Conservation (phyloP, 2,329 filamentous ascomycete species). For the Trichoderma koningiopsis region DNA sequence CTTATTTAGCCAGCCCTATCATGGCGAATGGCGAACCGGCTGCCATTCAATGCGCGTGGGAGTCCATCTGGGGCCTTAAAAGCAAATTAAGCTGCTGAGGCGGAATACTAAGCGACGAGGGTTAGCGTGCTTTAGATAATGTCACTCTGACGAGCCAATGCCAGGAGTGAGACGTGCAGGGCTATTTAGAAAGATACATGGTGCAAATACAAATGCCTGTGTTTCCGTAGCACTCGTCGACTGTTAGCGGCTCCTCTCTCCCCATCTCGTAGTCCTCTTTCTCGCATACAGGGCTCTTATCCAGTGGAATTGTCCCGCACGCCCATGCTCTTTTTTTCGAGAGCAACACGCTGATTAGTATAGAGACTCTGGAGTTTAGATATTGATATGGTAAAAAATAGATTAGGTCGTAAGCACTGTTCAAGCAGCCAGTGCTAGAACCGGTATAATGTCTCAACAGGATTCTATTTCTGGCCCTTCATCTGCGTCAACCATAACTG, state of each 20-base stretch:
- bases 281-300: neutral
- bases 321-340: neutral
- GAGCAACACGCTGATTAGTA: neutral
- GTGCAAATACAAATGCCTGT: neutral
- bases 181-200: neutral
- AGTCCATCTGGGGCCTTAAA: neutral
- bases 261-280: neutral
- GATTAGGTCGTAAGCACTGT: neutral
- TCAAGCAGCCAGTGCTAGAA: neutral
- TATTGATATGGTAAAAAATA: neutral
- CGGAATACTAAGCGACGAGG: neutral
- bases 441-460: neutral
- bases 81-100: slow-evolving; percentile 21
- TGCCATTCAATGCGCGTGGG: neutral
- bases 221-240: neutral
- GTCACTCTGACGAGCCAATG: slow-evolving; percentile 18
- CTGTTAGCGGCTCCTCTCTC: neutral
- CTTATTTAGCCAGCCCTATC: slow-evolving; percentile 17
- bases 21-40: neutral
- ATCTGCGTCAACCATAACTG: neutral
- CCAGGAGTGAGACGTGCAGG: slow-evolving; percentile 7
- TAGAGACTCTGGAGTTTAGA: neutral
- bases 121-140: slow-evolving; percentile 13
- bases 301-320: neutral
- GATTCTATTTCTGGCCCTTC: neutral